Base-by-base conservation (phyloP, 257 asterid genomes). In the Penstemon barbatus region DNA sequence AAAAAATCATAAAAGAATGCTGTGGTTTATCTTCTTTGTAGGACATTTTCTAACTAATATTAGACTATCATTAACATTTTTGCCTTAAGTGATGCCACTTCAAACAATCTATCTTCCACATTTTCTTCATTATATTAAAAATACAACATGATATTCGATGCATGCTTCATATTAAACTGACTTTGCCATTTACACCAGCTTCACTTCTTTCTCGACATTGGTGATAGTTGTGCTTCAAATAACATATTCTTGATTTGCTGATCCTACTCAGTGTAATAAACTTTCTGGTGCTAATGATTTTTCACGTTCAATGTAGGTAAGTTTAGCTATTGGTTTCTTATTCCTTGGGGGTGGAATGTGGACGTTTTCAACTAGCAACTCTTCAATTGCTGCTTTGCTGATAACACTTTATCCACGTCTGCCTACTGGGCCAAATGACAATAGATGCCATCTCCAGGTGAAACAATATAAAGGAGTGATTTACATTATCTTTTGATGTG, bases 371-470 rank as follows among this genome's bases (percentile, higher is more conserved):
- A 91, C 96, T 13, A 82, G 96, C 82, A 90, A 89, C 78, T 85
- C 89, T 77, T 85, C 97, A 39, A 72, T 89, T 81, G 96, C 97
- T 53, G 91, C 96, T 79, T 80, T 94, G 82, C 83, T 90, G 75
- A 83, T 91, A 77, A 85, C 97, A 60, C 87, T 94, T 69, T 94
- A 87, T 82, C 97, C 99, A 33, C 96, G 97, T 50, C 79, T 94
- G 75, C 99, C 99, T 48, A 80, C 88, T 73, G 97, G 95, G 69
- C 97, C 99, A 77, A 90, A 89, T 86, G 99, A 94, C 87, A 94
- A 94, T 71, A 81, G 96, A 72, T 94, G 99, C 84, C 97, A 94
- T 87, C 96, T 94, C 69, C 99, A 94, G 97, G 99, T 94, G 77
- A 85, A 71, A 19, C 81, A 38, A 59, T 67, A 33, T 68, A 74